phyloP scores from a whole-genome alignment of 1,139 yeast genomes.

The Candida labiduridarum region DNA sequence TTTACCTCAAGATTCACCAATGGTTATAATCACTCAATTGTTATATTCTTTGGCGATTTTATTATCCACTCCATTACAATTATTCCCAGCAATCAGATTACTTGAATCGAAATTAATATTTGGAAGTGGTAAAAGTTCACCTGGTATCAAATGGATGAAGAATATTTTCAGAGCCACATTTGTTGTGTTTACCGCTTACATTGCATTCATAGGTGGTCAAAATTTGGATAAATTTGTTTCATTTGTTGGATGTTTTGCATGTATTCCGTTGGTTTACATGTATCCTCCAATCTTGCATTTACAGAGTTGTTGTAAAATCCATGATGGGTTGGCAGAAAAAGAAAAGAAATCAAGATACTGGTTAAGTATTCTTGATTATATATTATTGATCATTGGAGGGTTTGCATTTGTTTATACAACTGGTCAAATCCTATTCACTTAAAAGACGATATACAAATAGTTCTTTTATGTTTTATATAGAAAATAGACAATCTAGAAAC shows the following conservation, averaged over 20 bases:
- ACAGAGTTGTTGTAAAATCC: slow-evolving; percentile 35
- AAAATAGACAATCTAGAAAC: background rate
- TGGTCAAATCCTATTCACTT: slow-evolving; percentile 47
- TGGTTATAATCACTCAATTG: slow-evolving; percentile 71
- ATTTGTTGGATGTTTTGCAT: slow-evolving; percentile 79
- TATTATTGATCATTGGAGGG: slow-evolving; percentile 57
- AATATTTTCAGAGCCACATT: slow-evolving; percentile 67
- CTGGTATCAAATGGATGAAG: slow-evolving; percentile 79
- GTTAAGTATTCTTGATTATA: slow-evolving; percentile 43
- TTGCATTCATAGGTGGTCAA: slow-evolving; percentile 61
- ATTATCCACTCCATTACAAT: slow-evolving; percentile 86
- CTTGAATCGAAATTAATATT: slow-evolving; percentile 42
- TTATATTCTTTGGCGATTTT: slow-evolving; percentile 86
- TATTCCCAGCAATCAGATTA: slow-evolving; percentile 61
- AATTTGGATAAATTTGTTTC: slow-evolving; percentile 73
- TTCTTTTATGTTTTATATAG: background rate
- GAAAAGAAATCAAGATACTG: slow-evolving; percentile 27
- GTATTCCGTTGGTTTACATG: slow-evolving; percentile 81
- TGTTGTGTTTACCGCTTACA: slow-evolving; percentile 66
- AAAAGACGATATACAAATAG: background rate
- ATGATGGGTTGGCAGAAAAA: slow-evolving; percentile 17
- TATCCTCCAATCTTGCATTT: slow-evolving; percentile 77
- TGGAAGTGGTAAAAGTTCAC: slow-evolving; percentile 70
- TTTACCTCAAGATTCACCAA: slow-evolving; percentile 70
- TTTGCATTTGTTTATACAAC: slow-evolving; percentile 68